These are phyloP conservation scores for Calendula officinalis DNA, from an alignment of 129 eudicot genomes.

Conservation along the genomic window DNA sequence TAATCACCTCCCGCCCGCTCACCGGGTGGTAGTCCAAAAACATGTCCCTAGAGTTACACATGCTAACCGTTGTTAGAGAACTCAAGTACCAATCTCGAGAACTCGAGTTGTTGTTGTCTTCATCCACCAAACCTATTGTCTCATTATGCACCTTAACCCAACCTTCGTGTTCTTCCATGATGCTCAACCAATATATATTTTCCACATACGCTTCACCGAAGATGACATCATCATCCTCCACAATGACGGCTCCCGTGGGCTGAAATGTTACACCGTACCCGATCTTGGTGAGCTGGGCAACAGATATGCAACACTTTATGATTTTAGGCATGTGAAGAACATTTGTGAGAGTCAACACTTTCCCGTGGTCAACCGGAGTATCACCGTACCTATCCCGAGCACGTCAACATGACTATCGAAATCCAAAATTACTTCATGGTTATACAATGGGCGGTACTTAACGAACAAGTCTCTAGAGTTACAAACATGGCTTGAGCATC, in stretches of 20 bases:
- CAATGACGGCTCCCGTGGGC: no score
- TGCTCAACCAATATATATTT: background rate
- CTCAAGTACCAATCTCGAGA: background rate
- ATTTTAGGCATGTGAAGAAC: background rate
- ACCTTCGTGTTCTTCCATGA: background rate
- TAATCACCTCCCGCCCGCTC: background rate
- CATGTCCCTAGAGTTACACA: slow-evolving; percentile 11
- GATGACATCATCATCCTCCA: no score
- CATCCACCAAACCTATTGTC: background rate
- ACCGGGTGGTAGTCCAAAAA: slow-evolving; percentile 6
- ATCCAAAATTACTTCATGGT: background rate
- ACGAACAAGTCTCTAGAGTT: background rate
- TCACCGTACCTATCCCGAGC: background rate
- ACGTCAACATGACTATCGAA: background rate
- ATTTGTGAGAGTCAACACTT: background rate
- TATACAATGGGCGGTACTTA: background rate
- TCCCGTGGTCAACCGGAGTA: background rate
- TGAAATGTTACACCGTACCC: background rate
- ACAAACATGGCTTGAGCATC: background rate
- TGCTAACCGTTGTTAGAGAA: background rate
- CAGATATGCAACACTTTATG: background rate
- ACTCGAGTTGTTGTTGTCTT: background rate
- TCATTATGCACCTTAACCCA: background rate
- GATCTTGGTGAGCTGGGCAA: background rate
- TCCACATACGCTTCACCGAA: no score